Percentiles rank a stretch among this genome's conserved stretches.
Evolutionary conservation across 257 asterid genomes (phyloP).

Genomic region (Plantago elongata): DNA sequence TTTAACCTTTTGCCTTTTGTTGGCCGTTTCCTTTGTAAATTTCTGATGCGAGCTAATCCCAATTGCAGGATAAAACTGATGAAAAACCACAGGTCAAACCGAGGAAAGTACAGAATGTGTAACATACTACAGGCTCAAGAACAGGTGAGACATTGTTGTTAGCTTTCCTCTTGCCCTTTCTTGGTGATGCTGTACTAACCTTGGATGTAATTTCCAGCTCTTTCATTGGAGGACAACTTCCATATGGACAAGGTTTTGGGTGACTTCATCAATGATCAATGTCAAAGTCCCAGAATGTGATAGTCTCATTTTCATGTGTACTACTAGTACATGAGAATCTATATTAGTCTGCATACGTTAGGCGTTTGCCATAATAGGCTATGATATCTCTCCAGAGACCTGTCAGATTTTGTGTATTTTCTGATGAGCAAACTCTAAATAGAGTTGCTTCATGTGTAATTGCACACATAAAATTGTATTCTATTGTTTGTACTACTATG

Average conservation of each 20-base stretch:
- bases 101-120: constrained; percentile 34
- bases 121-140: not conserved
- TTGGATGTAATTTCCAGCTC: constrained; percentile 1
- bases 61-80: constrained; percentile 31
- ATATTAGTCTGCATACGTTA: not conserved
- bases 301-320: constrained; percentile 8
- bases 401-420: constrained; percentile 16
- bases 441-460: constrained; percentile 12
- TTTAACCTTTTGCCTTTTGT: not conserved
- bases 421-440: constrained; percentile 18
- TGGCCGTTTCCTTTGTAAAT: not conserved
- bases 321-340: constrained; percentile 15
- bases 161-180: not conserved
- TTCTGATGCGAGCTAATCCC: not conserved
- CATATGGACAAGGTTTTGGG: constrained; percentile 6
- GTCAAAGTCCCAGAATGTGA: constrained; percentile 7
- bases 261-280: constrained; percentile 2
- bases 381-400: too few species aligned
- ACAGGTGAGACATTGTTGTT: constrained; percentile 25
- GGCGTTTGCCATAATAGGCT: not conserved
- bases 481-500: constrained; percentile 23
- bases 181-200: constrained; percentile 11
- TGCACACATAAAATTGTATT: constrained; percentile 5
- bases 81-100: constrained; percentile 33
- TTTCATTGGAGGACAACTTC: constrained; percentile 12